These are phyloP conservation scores for Jacaranda copaia DNA, from an alignment of 257 asterid genomes.

Conservation along the genomic window DNA sequence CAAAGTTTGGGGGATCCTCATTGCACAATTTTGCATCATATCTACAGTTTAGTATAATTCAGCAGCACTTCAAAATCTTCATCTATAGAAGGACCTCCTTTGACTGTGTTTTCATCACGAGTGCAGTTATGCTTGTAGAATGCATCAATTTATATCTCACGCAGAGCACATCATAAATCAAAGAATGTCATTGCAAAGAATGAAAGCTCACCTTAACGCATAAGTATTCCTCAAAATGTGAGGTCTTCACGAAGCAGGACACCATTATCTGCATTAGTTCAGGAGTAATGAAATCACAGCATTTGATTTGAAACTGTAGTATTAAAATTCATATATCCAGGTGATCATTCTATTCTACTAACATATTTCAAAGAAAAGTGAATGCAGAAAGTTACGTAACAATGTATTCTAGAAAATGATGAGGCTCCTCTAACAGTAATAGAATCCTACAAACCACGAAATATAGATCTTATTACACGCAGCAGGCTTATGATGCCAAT, in stretches of 20 bases:
- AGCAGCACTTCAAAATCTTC: background rate
- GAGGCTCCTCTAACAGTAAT: background rate
- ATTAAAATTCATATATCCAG: slow-evolving; percentile 23
- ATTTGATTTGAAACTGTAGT: slow-evolving; percentile 4
- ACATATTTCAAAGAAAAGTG: slow-evolving; percentile 17
- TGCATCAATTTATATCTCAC: slow-evolving; percentile 16
- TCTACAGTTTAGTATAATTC: background rate
- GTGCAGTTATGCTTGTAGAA: slow-evolving; percentile 21
- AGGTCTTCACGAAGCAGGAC: slow-evolving; percentile 99
- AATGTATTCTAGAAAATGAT: background rate
- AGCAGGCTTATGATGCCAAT: background rate
- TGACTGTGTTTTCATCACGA: background rate
- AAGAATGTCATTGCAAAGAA: slow-evolving; percentile 18
- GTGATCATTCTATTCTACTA: slow-evolving; percentile 27
- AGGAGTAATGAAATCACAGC: slow-evolving; percentile 19
- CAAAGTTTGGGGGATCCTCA: background rate
- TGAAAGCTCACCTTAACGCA: slow-evolving; percentile 87
- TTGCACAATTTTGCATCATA: background rate
- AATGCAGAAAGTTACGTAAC: background rate
- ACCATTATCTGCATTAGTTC: slow-evolving; percentile 70
- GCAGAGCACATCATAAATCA: background rate
- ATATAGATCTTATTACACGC: background rate
- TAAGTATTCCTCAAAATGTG: slow-evolving; percentile 92
- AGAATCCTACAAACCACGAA: background rate
- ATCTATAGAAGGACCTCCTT: background rate